A percentile compares a stretch with the other conserved stretches of the same genome.
These are phyloP conservation scores for Colletotrichum limetticola DNA, from an alignment of 2,329 filamentous ascomycete species.

Conservation along the genomic window DNA sequence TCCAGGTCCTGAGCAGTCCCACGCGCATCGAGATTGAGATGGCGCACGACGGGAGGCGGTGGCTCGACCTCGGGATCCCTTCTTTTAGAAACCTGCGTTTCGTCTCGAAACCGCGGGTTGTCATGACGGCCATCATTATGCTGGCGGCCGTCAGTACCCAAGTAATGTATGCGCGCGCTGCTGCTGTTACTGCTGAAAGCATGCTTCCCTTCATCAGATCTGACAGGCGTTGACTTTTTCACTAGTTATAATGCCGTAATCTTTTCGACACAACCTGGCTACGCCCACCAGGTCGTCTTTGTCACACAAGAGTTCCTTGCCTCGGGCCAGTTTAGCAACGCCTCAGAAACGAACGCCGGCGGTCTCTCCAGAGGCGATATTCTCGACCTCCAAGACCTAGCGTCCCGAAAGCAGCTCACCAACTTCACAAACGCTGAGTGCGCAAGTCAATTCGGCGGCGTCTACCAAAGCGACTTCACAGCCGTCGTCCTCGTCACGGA, in stretches of 20 bases:
- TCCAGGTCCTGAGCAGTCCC: conserved; percentile 65
- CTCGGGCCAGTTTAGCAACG: conserved; percentile 50
- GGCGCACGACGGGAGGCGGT: conserved; percentile 57
- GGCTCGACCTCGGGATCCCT: conserved; percentile 66
- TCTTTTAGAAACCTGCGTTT: conserved; percentile 60
- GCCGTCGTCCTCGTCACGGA: conserved; percentile 48
- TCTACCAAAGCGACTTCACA: conserved; percentile 46
- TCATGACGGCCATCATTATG: conserved; percentile 52
- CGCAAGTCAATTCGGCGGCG: conserved; percentile 43
- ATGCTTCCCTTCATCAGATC: neutral
- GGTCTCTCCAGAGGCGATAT: conserved; percentile 47
- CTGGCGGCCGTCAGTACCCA: conserved; percentile 56
- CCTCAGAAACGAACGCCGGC: conserved; percentile 46
- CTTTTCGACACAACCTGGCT: conserved; percentile 51
- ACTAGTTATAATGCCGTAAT: conserved; percentile 63
- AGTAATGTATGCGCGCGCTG: conserved; percentile 56
- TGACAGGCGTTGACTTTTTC: conserved; percentile 2
- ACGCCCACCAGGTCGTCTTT: conserved; percentile 46
- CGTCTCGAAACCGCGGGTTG: conserved; percentile 53
- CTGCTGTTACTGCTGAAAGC: neutral
- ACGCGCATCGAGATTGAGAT: conserved; percentile 59
- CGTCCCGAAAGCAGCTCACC: conserved; percentile 41
- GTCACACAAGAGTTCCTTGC: conserved; percentile 49
- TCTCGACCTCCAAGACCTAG: conserved; percentile 47
- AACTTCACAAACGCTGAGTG: conserved; percentile 47